phyloP scores from a whole-genome alignment of 139 green algal species.

The Chara braunii region DNA sequence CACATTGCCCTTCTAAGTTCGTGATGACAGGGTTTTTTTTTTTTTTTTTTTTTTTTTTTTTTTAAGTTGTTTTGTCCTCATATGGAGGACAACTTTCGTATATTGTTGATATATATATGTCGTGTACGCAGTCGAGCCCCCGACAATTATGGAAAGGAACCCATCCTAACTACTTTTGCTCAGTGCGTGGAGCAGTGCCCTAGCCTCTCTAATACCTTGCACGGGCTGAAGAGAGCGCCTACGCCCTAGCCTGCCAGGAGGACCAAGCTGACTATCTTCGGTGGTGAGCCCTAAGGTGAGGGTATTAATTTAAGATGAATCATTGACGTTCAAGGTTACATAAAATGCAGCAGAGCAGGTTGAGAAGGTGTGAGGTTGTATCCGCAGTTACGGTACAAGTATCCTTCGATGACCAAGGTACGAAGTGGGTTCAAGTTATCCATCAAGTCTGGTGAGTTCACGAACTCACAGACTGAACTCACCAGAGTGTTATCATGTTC shows the following conservation, averaged over 20 bases:
- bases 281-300: conserved; percentile 98
- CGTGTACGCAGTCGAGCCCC: no score
- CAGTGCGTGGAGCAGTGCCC: no score
- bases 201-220: no score
- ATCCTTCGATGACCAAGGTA: conserved; percentile 85
- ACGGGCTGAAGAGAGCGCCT: no score
- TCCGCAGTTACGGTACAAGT: conserved; percentile 80
- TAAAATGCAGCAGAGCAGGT: conserved; percentile 44
- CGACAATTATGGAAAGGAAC: no score
- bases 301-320: conserved; percentile 91
- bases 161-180: no score
- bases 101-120: conserved; percentile 93
- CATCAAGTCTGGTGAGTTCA: conserved; percentile 82
- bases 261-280: no score
- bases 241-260: no score
- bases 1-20: conserved; percentile 86
- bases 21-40: no score
- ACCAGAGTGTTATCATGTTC: conserved; percentile 94
- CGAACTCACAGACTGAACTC: conserved; percentile 58
- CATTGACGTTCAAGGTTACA: conserved; percentile 83
- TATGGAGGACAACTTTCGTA: no score
- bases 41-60: conserved; percentile 8
- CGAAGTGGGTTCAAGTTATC: conserved; percentile 56
- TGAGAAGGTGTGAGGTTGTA: conserved; percentile 68
- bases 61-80: conserved; percentile 55